Evolutionary conservation across 805 yeast species (phyloP).

Genomic region (Candida easanensis): DNA sequence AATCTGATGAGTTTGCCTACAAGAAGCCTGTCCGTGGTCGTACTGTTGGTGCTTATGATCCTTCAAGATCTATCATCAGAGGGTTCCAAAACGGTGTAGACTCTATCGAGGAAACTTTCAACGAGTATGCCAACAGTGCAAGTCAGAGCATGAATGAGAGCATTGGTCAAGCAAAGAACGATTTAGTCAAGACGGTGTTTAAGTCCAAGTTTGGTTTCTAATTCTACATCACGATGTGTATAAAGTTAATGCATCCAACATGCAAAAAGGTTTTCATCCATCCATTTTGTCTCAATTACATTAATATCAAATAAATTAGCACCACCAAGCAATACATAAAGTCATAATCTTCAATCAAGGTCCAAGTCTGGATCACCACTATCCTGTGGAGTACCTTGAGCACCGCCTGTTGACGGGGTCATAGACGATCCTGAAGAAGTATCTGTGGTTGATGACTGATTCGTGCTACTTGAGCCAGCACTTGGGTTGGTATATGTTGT

Average conservation of each 20-base stretch:
- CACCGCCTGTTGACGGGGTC: too few relatives aligned
- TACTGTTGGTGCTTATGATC: constrained; percentile 38
- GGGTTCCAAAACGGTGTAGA: constrained; percentile 52
- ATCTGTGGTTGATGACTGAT: too few relatives aligned
- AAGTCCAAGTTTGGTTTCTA: constrained; percentile 53
- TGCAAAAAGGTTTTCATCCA: too few relatives aligned
- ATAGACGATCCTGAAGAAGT: too few relatives aligned
- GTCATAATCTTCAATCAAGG: background rate
- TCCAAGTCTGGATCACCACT: background rate
- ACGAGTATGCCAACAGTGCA: constrained; percentile 54
- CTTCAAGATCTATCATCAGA: constrained; percentile 37
- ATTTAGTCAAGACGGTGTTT: constrained; percentile 48
- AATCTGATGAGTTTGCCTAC: constrained; percentile 34
- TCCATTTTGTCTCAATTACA: too few relatives aligned
- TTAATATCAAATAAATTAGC: too few relatives aligned
- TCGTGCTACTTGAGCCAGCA: too few relatives aligned
- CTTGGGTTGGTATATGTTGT: too few relatives aligned
- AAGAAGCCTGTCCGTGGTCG: constrained; percentile 45
- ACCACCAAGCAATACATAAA: too few relatives aligned
- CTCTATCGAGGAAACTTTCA: constrained; percentile 48
- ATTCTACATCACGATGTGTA: background rate
- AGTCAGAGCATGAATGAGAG: constrained; percentile 53
- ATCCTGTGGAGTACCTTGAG: too few relatives aligned
- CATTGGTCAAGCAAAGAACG: constrained; percentile 47
- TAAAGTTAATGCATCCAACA: too few relatives aligned